These are phyloP conservation scores for Suhomyces kunorum DNA, from an alignment of 1,139 yeast genomes.

Conservation along the genomic window DNA sequence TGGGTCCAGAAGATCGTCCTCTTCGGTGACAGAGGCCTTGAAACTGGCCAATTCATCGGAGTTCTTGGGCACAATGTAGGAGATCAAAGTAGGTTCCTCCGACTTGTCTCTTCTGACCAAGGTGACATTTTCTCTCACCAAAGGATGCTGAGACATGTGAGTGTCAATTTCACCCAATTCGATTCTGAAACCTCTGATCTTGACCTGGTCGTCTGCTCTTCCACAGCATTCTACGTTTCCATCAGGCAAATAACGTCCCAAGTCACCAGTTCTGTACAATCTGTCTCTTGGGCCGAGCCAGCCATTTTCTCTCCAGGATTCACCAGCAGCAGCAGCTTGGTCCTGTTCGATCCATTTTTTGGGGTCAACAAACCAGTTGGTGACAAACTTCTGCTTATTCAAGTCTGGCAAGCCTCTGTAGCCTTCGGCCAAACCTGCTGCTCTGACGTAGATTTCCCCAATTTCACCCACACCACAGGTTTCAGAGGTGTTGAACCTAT, in stretches of 20 bases:
- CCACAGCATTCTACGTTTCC: slow-evolving; percentile 99
- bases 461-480: slow-evolving; percentile 98
- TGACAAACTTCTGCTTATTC: slow-evolving; percentile 82
- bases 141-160: slow-evolving; percentile 87
- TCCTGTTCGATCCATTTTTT: slow-evolving; percentile 62
- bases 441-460: slow-evolving; percentile 97
- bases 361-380: slow-evolving; percentile 81
- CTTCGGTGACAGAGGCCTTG: slow-evolving; percentile 39
- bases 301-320: slow-evolving; percentile 72
- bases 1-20: slow-evolving; percentile 52
- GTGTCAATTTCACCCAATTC: slow-evolving; percentile 98
- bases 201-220: slow-evolving; percentile 98
- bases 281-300: slow-evolving; percentile 97
- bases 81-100: slow-evolving; percentile 86
- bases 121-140: slow-evolving; percentile 89
- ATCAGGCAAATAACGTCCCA: slow-evolving; percentile 94
- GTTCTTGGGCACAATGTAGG: slow-evolving; percentile 86
- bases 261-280: slow-evolving; percentile 93
- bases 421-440: slow-evolving; percentile 97
- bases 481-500: slow-evolving; percentile 81
- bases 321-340: slow-evolving; percentile 38
- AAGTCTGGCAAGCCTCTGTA: slow-evolving; percentile 88
- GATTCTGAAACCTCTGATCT: slow-evolving; percentile 96
- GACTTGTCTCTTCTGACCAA: slow-evolving; percentile 91
- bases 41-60: slow-evolving; percentile 56